A percentile compares a stretch with the other conserved stretches of the same genome.
Evolutionary conservation across 495 filamentous ascomycete genomes (phyloP).

Genomic region (Trichoderma erinaceum): DNA sequence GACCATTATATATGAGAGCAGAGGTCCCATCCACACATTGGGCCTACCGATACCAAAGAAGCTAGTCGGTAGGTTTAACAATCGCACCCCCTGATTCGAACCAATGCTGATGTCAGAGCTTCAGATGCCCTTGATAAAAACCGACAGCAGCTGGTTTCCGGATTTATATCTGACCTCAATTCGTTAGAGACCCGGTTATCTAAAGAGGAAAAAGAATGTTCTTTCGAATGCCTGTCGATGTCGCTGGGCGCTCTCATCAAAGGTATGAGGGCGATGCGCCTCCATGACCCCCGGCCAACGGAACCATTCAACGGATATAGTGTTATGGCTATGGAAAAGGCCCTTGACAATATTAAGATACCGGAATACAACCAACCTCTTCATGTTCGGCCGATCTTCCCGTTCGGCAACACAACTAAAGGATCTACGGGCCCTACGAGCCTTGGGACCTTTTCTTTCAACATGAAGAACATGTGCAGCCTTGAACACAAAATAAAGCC

Average conservation of each 20-base stretch:
- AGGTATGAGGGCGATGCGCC: slow-evolving; percentile 6
- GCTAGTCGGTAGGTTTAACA: slow-evolving; percentile 15
- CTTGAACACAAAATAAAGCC: too few species aligned
- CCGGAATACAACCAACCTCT: neutral
- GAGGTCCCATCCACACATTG: slow-evolving; percentile 16
- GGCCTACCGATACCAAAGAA: slow-evolving; percentile 17
- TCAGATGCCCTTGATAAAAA: slow-evolving; percentile 14
- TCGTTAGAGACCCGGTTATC: neutral
- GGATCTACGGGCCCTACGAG: too few species aligned
- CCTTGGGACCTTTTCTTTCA: too few species aligned
- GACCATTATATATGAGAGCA: slow-evolving; percentile 15
- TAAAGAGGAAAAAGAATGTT: slow-evolving; percentile 6
- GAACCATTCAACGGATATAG: too few species aligned
- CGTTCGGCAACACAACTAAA: too few species aligned
- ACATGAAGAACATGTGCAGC: too few species aligned
- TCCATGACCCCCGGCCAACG: too few species aligned
- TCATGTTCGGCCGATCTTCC: neutral
- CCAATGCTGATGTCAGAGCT: neutral
- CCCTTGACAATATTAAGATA: neutral
- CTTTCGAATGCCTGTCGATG: slow-evolving; percentile 19
- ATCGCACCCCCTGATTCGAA: neutral
- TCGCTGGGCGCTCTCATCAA: slow-evolving; percentile 18
- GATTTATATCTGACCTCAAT: slow-evolving; percentile 13
- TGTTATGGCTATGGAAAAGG: neutral
- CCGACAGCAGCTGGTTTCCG: slow-evolving; percentile 11